Base-by-base conservation (phyloP, 805 yeast species). In the Yamadazyma insecticola region DNA sequence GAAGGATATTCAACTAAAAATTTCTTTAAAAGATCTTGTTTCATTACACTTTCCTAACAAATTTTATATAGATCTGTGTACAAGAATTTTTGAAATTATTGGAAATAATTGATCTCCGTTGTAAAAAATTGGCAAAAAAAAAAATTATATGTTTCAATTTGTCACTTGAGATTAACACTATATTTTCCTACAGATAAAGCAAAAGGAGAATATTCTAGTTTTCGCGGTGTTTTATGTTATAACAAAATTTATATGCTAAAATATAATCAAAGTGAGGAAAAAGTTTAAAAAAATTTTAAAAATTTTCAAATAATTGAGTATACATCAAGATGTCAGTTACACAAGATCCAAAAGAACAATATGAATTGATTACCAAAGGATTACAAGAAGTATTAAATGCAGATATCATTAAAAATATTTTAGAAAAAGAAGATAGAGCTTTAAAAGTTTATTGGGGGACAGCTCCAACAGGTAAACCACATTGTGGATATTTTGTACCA, bases 391-490 rank as follows among this genome's bases (percentile, higher is more conserved):
- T 83, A 31, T 73, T 92, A 38, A 87, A 90, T 57, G 81, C 77
- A 23, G 89, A 84, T 58, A 86, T 88, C 60, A 85, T 90, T 60
- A 83, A 83, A 53, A 74, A 87, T 52, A 77, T 87, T 20, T 67
- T 89, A 39, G 92, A 84, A 53, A 80, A 74, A 33, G 82, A 86
- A 51, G 76, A 86, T 48, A 78, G 95, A 48, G 85, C 92, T 10
- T 60, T 94, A 45, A 83, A 78, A 51, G 63, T 92, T 51, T 92
- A 92, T 76, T 92, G 97, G 97, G 99, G 99, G 45, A 89, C 97
- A 13, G 99, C 99, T 6, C 97, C 99, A 39, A 92, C 99, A 4
- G 99, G 99, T 32, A 85, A 77, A 62, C 96, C 97, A 26, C 99
- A 92, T 64, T 89, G 97, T 67, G 99, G 97, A 31, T 92, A 92